phyloP scores from a whole-genome alignment of 2,329 filamentous ascomycete species.

The Venturia nashicola region DNA sequence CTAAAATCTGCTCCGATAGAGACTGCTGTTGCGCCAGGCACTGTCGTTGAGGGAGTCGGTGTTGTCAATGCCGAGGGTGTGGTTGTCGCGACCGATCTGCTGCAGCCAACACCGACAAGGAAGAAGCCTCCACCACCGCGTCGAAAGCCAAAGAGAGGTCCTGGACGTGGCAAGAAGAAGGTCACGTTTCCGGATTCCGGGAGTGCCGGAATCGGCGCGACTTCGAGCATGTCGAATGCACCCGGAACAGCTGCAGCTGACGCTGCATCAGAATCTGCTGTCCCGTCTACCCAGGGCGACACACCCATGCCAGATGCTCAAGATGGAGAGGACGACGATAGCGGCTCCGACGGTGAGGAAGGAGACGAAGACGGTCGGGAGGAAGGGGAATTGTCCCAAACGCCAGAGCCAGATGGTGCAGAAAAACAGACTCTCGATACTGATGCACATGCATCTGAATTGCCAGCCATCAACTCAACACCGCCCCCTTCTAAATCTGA shows the following conservation, averaged over 20 bases:
- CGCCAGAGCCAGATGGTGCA: conserved; percentile 22
- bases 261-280: conserved; percentile 21
- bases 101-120: conserved; percentile 35
- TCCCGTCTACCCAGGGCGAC: conserved; percentile 24
- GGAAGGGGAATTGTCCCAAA: conserved; percentile 32
- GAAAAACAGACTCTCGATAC: conserved; percentile 13
- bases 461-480: neutral
- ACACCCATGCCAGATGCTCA: conserved; percentile 32
- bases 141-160: conserved; percentile 63
- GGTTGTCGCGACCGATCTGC: conserved; percentile 37
- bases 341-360: conserved; percentile 35
- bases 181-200: conserved; percentile 40
- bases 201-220: conserved; percentile 26
- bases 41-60: conserved; percentile 45
- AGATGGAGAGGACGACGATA: conserved; percentile 34
- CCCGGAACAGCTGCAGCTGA: conserved; percentile 19
- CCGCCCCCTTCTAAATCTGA: conserved; percentile 7
- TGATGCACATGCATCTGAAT: neutral
- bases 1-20: conserved; percentile 20
- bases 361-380: conserved; percentile 32
- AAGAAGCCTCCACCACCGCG: conserved; percentile 65
- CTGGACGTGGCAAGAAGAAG: conserved; percentile 70
- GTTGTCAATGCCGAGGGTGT: conserved; percentile 50
- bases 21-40: conserved; percentile 42
- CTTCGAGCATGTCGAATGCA: conserved; percentile 13